Evolutionary conservation across 2,329 filamentous ascomycete species (phyloP).

Genomic region (Pseudogymnoascus sp.): DNA sequence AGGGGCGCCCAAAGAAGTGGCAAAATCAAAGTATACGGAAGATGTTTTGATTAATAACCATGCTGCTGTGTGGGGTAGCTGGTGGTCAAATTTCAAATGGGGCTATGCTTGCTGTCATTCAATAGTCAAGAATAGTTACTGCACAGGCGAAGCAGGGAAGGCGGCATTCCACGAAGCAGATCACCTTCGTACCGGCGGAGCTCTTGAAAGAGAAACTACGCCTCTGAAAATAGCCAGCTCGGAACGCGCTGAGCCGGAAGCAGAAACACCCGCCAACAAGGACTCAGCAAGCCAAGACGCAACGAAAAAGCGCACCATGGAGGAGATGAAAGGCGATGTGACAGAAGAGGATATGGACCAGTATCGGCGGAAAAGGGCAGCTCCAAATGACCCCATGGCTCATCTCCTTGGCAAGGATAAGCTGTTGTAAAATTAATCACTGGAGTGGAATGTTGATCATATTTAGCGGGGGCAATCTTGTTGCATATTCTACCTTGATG

Average conservation of each 20-base stretch:
- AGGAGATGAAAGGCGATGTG: constrained; percentile 71
- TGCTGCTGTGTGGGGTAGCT: constrained; percentile 87
- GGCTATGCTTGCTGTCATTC: constrained; percentile 95
- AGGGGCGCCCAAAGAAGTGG: constrained; percentile 67
- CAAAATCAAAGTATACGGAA: constrained; percentile 86
- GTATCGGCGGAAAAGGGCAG: constrained; percentile 68
- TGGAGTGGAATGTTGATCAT: not conserved
- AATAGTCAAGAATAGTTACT: constrained; percentile 92
- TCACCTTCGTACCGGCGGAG: constrained; percentile 42
- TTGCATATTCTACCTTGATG: not conserved
- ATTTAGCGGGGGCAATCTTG: constrained; percentile 16
- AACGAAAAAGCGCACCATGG: constrained; percentile 64
- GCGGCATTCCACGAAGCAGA: constrained; percentile 72
- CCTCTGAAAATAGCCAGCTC: constrained; percentile 19
- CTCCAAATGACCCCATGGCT: constrained; percentile 81
- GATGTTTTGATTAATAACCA: constrained; percentile 88
- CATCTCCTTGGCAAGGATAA: constrained; percentile 69
- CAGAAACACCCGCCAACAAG: constrained; percentile 16
- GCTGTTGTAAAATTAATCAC: constrained; percentile 38
- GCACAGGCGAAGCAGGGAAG: constrained; percentile 85
- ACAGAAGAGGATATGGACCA: constrained; percentile 81
- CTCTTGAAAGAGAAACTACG: constrained; percentile 28
- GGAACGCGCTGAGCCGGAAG: constrained; percentile 17
- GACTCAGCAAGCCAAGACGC: constrained; percentile 18
- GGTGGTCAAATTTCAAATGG: constrained; percentile 95